Conservation (phyloP, 1,139 yeast genomes). For the Candida tunisiensis region DNA sequence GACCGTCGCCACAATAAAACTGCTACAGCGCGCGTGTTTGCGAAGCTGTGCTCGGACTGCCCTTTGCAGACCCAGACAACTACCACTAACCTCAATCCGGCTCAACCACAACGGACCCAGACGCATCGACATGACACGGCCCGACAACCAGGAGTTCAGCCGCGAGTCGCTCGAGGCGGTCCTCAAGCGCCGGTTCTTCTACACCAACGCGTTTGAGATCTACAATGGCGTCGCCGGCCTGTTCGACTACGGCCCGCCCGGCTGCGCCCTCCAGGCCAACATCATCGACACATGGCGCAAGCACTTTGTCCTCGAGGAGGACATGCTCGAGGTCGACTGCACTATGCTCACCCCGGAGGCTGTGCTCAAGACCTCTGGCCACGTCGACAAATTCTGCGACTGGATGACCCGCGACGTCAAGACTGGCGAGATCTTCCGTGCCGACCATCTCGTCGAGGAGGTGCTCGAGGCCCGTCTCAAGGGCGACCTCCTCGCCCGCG, state of each 20-base stretch:
- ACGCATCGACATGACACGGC: conserved; percentile 9
- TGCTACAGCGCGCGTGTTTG: no score
- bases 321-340: conserved; percentile 96
- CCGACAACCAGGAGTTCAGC: conserved; percentile 28
- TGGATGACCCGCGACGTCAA: conserved; percentile 97
- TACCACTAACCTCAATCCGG: not conserved
- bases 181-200: conserved; percentile 88
- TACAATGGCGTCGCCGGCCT: conserved; percentile 98
- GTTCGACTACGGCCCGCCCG: conserved; percentile 99
- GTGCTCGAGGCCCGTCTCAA: conserved; percentile 89
- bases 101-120: not conserved
- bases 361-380: conserved; percentile 96
- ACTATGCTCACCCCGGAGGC: conserved; percentile 97
- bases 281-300: conserved; percentile 92
- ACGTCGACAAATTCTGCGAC: conserved; percentile 96
- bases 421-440: conserved; percentile 97
- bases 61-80: not conserved
- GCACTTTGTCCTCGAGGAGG: conserved; percentile 94
- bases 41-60: no score
- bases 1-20: no score
- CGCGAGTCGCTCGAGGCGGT: conserved; percentile 85
- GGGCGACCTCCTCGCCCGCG: conserved; percentile 94
- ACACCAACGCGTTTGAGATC: conserved; percentile 92
- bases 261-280: conserved; percentile 96
- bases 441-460: conserved; percentile 96